Conservation (phyloP, 2,329 filamentous ascomycete species). For the Aaosphaeria arxii region DNA sequence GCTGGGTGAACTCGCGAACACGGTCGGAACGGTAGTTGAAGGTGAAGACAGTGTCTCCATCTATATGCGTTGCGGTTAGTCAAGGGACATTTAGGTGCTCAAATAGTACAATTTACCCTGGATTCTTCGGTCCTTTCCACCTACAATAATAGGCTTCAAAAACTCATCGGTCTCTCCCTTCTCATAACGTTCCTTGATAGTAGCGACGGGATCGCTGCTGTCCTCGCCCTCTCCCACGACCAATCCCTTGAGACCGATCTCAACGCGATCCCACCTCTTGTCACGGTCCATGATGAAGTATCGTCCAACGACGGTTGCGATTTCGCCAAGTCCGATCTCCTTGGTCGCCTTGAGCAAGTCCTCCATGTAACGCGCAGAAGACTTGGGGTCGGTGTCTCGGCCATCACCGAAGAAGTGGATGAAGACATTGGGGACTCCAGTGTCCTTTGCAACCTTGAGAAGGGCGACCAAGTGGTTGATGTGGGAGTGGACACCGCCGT, state of each 20-base stretch:
- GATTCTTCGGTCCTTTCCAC: constrained; percentile 80
- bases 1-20: constrained; percentile 91
- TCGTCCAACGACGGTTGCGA: constrained; percentile 89
- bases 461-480: constrained; percentile 89
- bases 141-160: constrained; percentile 93
- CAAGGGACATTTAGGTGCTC: constrained; percentile 25
- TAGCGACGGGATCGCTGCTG: constrained; percentile 78
- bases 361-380: constrained; percentile 81
- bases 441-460: constrained; percentile 84
- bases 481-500: constrained; percentile 96
- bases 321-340: constrained; percentile 81
- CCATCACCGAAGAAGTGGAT: constrained; percentile 99
- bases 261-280: constrained; percentile 96
- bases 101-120: constrained; percentile 57
- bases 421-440: constrained; percentile 84
- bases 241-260: constrained; percentile 84
- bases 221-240: constrained; percentile 83
- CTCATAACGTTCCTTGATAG: constrained; percentile 83
- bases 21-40: constrained; percentile 99
- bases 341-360: constrained; percentile 76
- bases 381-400: constrained; percentile 97
- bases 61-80: constrained; percentile 45
- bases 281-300: constrained; percentile 99
- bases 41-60: constrained; percentile 95
- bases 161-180: constrained; percentile 94